These are phyloP conservation scores for Parachaetomium inaequale DNA, from an alignment of 495 filamentous ascomycete genomes.

Conservation along the genomic window DNA sequence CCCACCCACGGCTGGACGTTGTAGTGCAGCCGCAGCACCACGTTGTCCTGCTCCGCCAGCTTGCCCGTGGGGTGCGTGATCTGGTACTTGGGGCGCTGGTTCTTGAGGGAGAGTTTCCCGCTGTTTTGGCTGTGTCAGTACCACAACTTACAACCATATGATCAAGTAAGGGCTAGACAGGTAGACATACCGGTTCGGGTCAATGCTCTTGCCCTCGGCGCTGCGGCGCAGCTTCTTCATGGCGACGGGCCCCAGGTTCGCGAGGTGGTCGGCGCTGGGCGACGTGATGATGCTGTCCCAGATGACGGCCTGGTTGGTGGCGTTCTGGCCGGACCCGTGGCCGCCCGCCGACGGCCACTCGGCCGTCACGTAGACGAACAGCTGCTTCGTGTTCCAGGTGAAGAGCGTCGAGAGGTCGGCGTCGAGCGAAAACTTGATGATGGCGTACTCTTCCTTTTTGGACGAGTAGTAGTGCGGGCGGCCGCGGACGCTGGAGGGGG, in stretches of 20 bases:
- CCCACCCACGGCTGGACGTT: conserved; percentile 99
- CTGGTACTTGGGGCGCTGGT: conserved; percentile 87
- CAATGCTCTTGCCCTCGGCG: conserved; percentile 49
- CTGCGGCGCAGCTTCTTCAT: conserved; percentile 52
- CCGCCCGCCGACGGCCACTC: conserved; percentile 61
- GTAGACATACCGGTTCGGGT: conserved; percentile 44
- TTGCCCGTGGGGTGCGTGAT: conserved; percentile 80
- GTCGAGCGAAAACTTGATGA: conserved; percentile 88
- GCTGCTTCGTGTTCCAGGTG: conserved; percentile 99
- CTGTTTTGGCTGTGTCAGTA: conserved; percentile 25
- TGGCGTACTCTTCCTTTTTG: conserved; percentile 91
- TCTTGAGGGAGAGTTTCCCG: conserved; percentile 68
- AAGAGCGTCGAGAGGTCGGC: conserved; percentile 83
- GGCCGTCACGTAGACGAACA: conserved; percentile 92
- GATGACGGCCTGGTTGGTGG: conserved; percentile 73
- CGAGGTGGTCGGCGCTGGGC: conserved; percentile 54
- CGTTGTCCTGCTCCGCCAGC: conserved; percentile 65
- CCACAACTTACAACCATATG: background rate
- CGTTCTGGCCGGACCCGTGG: conserved; percentile 29
- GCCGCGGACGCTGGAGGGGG: conserved; percentile 65
- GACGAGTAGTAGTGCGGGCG: conserved; percentile 89
- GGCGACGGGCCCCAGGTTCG: conserved; percentile 48
- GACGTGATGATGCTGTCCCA: conserved; percentile 92
- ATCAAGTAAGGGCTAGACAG: conserved; percentile 1
- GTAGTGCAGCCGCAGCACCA: conserved; percentile 77